A percentile compares a stretch with the other conserved stretches of the same genome.
These are phyloP conservation scores for Lanmaoa rubissima DNA, from an alignment of 768 basidiomycete species.

Conservation along the genomic window DNA sequence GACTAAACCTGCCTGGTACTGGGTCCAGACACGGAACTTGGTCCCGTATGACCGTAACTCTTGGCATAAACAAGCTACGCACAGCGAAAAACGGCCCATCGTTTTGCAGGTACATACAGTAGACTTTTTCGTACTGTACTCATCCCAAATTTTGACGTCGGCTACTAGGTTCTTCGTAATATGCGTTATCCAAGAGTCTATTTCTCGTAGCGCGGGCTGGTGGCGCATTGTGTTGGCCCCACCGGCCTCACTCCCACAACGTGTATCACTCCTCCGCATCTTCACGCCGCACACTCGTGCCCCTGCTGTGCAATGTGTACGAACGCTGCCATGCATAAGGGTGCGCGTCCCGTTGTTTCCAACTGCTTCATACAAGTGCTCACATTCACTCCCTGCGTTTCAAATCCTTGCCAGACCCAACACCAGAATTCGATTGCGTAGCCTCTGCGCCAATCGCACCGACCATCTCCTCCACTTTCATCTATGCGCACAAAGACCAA, in stretches of 20 bases:
- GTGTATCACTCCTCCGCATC: conserved; percentile 21
- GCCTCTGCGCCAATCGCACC: conserved; percentile 12
- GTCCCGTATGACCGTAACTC: too few species aligned
- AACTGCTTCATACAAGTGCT: conserved; percentile 14
- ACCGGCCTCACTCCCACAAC: conserved; percentile 25
- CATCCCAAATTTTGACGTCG: too few species aligned
- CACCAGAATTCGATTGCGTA: conserved; percentile 4
- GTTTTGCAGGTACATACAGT: too few species aligned
- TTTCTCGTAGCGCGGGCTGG: conserved; percentile 5
- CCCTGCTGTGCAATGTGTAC: conserved; percentile 24
- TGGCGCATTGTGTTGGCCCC: conserved; percentile 7
- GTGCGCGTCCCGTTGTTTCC: conserved; percentile 24
- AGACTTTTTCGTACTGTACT: too few species aligned
- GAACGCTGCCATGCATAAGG: conserved; percentile 26
- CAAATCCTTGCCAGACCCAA: conserved; percentile 1
- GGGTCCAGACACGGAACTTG: too few species aligned
- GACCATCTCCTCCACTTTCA: conserved; percentile 2
- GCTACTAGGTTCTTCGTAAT: too few species aligned
- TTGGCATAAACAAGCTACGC: too few species aligned
- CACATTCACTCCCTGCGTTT: conserved; percentile 6
- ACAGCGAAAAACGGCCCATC: too few species aligned
- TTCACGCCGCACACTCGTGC: conserved; percentile 35
- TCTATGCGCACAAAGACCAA: conserved; percentile 28
- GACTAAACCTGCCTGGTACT: too few species aligned
- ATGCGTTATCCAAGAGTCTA: not conserved